Conservation (phyloP, 257 asterid genomes). For the Petrea volubilis region DNA sequence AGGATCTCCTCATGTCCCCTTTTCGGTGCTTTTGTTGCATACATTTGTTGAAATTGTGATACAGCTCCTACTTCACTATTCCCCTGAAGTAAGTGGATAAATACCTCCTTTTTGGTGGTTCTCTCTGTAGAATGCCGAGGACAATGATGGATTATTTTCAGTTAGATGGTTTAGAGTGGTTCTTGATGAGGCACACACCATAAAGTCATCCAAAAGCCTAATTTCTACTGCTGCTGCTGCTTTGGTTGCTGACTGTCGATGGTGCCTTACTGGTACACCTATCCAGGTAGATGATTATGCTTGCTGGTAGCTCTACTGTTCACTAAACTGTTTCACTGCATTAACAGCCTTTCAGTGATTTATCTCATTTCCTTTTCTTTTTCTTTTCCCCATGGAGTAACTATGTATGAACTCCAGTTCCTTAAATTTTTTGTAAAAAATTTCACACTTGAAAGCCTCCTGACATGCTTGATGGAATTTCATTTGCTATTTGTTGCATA, state of each 20-base stretch:
- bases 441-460: constrained; percentile 9
- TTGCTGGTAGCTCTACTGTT: constrained; percentile 7
- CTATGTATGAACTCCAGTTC: background rate
- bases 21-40: background rate
- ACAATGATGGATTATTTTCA: constrained; percentile 74
- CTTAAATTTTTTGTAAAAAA: background rate
- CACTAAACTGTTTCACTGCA: background rate
- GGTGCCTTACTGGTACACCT: constrained; percentile 99
- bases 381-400: constrained; percentile 8
- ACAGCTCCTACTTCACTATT: constrained; percentile 7
- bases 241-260: constrained; percentile 82
- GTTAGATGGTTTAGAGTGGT: constrained; percentile 92
- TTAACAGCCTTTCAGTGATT: background rate
- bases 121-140: constrained; percentile 65
- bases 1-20: constrained; percentile 2
- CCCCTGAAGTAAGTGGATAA: background rate
- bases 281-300: constrained; percentile 64
- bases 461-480: constrained; percentile 11
- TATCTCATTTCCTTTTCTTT: background rate
- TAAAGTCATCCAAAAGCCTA: constrained; percentile 94
- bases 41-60: background rate
- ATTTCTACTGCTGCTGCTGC: constrained; percentile 87
- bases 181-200: constrained; percentile 97
- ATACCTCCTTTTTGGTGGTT: constrained; percentile 4
- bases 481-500: background rate